Evolutionary conservation across 257 asterid genomes (phyloP).

Genomic region (Forsythia suspensa): DNA sequence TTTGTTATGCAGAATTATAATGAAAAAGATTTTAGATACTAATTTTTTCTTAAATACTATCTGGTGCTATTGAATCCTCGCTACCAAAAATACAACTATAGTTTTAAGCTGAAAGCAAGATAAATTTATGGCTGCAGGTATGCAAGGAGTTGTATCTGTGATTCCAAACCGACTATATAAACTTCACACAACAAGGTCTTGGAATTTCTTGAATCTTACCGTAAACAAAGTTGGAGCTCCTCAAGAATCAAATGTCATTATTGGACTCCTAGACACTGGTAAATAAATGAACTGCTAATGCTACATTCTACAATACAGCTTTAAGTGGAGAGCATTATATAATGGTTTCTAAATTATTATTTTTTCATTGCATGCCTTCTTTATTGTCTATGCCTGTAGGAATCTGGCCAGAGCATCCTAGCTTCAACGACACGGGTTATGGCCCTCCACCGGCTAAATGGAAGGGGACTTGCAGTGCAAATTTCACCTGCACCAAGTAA

Average conservation of each 20-base stretch:
- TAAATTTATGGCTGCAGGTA: conserved; percentile 25
- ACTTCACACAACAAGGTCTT: conserved; percentile 43
- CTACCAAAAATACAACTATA: background rate
- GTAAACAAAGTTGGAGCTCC: conserved; percentile 20
- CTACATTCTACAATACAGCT: background rate
- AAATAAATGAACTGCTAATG: background rate
- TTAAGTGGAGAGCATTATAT: background rate
- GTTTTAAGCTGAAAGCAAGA: background rate
- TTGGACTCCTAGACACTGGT: conserved; percentile 44
- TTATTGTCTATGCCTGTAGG: conserved; percentile 21
- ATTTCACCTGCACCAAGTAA: conserved; percentile 75
- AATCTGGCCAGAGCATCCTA: conserved; percentile 69
- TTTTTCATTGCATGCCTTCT: background rate
- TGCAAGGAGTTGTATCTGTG: conserved; percentile 50
- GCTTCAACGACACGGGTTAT: conserved; percentile 47
- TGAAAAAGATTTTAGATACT: background rate
- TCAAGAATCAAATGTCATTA: conserved; percentile 33
- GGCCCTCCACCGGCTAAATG: conserved; percentile 59
- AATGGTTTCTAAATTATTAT: background rate
- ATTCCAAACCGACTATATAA: conserved; percentile 26
- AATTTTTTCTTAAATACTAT: background rate
- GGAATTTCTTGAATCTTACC: conserved; percentile 38
- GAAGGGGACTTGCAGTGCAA: conserved; percentile 53
- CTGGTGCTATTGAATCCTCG: background rate
- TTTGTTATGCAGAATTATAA: background rate